Percentiles rank a stretch among this genome's conserved stretches.
These are phyloP conservation scores for Discostella pseudostelligera DNA, from an alignment of 108 stramenopile genomes.

Conservation along the genomic window DNA sequence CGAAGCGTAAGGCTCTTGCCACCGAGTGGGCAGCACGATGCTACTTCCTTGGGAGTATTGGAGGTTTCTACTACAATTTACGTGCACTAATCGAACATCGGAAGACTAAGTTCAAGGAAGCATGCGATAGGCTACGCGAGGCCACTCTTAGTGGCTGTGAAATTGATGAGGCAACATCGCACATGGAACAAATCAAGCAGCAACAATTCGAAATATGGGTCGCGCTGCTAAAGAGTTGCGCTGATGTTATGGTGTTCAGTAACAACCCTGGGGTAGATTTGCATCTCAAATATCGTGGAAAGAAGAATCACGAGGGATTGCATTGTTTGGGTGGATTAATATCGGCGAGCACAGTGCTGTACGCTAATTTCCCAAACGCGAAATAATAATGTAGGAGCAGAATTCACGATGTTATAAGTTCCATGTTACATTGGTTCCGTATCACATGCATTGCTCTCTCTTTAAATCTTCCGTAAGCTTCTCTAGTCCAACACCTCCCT, in stretches of 20 bases:
- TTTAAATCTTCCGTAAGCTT: conserved; percentile 58
- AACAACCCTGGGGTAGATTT: conserved; percentile 84
- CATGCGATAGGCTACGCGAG: conserved; percentile 21
- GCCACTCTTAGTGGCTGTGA: not conserved
- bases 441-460: conserved; percentile 46
- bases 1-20: conserved; percentile 27
- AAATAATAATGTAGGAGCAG: conserved; percentile 9
- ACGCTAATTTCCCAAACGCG: conserved; percentile 76
- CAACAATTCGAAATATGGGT: conserved; percentile 67
- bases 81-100: conserved; percentile 42
- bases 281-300: conserved; percentile 63
- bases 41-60: conserved; percentile 69
- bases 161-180: conserved; percentile 14
- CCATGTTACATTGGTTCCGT: no score
- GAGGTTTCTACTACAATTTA: conserved; percentile 56
- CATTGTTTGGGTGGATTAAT: conserved; percentile 75
- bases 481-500: conserved; percentile 58
- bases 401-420: no score
- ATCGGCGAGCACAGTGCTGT: conserved; percentile 74
- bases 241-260: conserved; percentile 78
- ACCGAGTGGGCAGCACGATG: conserved; percentile 56
- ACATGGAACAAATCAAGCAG: conserved; percentile 35
- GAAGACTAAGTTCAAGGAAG: conserved; percentile 24
- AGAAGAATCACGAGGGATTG: conserved; percentile 82
- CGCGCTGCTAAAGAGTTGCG: conserved; percentile 66